These are phyloP conservation scores for Candolleomyces efflorescens DNA, from an alignment of 768 basidiomycete genomes.

Conservation along the genomic window DNA sequence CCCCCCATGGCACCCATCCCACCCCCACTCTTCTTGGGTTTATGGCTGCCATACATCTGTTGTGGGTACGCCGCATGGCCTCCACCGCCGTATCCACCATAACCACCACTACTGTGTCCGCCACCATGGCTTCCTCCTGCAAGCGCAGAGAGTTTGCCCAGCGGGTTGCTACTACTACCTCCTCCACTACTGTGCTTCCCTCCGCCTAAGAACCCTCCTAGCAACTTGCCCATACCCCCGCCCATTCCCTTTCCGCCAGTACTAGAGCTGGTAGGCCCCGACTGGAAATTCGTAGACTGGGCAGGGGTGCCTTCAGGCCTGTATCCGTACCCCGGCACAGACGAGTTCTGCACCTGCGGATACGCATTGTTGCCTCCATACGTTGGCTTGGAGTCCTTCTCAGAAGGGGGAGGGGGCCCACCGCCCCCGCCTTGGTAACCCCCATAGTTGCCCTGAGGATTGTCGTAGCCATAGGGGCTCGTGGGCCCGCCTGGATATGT, in stretches of 20 bases:
- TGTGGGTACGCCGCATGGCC: conserved; percentile 20
- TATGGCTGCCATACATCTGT: conserved; percentile 20
- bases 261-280: conserved; percentile 4
- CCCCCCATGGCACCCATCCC: conserved; percentile 35
- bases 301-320: not conserved
- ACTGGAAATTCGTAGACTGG: not conserved
- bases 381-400: conserved; percentile 6
- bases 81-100: conserved; percentile 5
- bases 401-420: no score
- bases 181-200: conserved; percentile 8
- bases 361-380: not conserved
- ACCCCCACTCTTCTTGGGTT: conserved; percentile 25
- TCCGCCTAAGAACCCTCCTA: conserved; percentile 22
- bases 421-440: conserved; percentile 21
- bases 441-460: conserved; percentile 23
- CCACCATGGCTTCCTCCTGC: conserved; percentile 9
- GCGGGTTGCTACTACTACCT: not conserved
- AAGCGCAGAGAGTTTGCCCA: conserved; percentile 16
- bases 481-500: conserved; percentile 7
- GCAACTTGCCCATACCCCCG: not conserved
- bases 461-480: conserved; percentile 17
- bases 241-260: not conserved
- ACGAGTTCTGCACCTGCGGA: not conserved
- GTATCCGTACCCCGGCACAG: not conserved
- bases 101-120: conserved; percentile 14